phyloP scores from a whole-genome alignment of 257 asterid species.

The Vinca minor region DNA sequence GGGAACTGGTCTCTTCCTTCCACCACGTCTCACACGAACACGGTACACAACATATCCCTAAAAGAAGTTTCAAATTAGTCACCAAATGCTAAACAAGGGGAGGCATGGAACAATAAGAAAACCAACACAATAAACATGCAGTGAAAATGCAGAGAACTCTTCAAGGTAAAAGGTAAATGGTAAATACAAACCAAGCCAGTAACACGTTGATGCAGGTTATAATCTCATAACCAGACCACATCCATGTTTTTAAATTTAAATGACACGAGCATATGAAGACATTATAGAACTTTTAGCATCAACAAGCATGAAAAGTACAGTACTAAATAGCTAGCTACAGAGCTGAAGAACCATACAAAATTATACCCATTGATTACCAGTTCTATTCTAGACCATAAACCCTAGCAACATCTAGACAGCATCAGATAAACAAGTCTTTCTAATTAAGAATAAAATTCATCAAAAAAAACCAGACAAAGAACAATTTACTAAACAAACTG shows the following conservation, averaged over 20 bases:
- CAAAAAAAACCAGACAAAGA: background rate
- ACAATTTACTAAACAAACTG: background rate
- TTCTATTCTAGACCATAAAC: background rate
- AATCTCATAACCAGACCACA: background rate
- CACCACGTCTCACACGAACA: conserved; percentile 20
- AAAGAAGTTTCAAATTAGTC: background rate
- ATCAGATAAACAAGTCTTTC: background rate
- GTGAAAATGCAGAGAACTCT: background rate
- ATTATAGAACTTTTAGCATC: too few species aligned
- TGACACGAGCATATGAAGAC: background rate
- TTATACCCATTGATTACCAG: too few species aligned
- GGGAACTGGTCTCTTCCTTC: conserved; percentile 24
- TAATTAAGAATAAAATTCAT: background rate
- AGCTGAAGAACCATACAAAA: too few species aligned
- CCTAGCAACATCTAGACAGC: background rate
- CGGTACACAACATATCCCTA: conserved; percentile 23
- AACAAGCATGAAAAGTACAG: background rate
- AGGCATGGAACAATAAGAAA: background rate
- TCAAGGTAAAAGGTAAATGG: background rate
- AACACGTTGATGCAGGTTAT: background rate
- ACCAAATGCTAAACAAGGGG: background rate
- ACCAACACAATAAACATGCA: background rate
- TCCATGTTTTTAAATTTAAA: background rate
- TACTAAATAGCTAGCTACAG: background rate
- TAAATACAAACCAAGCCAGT: background rate